Conservation (phyloP, 1,139 yeast genomes). For the Nakaseomyces uthaithaninus region DNA sequence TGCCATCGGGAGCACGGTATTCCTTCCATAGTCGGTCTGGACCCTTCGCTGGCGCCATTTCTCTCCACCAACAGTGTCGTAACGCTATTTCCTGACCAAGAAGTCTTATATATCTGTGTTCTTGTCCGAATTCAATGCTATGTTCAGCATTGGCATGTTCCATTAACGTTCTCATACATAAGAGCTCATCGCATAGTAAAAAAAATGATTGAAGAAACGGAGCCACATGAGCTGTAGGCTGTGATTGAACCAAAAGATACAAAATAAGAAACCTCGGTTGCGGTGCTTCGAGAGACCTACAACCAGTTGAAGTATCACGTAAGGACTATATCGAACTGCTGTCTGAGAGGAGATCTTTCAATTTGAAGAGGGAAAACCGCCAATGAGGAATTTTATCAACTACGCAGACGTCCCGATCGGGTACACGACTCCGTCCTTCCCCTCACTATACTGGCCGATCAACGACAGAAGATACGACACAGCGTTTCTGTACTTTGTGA, state of each 20-base stretch:
- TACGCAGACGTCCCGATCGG: constrained; percentile 62
- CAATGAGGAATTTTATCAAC: constrained; percentile 30
- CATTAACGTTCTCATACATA: too few species aligned
- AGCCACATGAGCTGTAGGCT: too few species aligned
- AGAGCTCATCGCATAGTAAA: too few species aligned
- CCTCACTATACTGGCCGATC: constrained; percentile 71
- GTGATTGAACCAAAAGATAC: too few species aligned
- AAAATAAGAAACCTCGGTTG: too few species aligned
- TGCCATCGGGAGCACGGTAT: constrained; percentile 56
- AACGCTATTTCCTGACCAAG: background rate
- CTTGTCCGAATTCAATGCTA: too few species aligned
- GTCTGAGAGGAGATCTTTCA: background rate
- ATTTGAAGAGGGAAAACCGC: too few species aligned
- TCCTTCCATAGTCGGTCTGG: constrained; percentile 48
- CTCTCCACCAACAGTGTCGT: background rate
- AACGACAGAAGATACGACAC: constrained; percentile 38
- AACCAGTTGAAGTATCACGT: background rate
- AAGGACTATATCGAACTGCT: background rate
- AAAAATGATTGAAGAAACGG: too few species aligned
- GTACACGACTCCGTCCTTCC: constrained; percentile 70
- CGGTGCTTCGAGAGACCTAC: too few species aligned
- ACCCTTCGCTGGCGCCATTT: background rate
- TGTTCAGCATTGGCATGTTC: too few species aligned
- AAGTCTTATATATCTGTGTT: background rate
- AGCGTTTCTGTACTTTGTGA: constrained; percentile 56